phyloP scores from a whole-genome alignment of 495 filamentous ascomycete species.

The Penicillium bialowiezense region DNA sequence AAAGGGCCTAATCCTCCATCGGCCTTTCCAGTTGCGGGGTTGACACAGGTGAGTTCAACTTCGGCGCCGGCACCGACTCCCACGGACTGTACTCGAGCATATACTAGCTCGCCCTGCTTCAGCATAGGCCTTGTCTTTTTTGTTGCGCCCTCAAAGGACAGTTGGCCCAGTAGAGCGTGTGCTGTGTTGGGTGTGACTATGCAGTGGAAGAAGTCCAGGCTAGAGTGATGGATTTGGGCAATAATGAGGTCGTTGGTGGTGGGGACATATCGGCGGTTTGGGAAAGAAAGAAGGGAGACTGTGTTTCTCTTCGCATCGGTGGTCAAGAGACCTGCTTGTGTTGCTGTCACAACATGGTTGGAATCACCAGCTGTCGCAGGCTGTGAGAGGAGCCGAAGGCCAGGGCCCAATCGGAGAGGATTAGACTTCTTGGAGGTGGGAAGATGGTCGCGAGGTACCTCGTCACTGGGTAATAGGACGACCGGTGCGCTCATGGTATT shows the following conservation, averaged over 20 bases:
- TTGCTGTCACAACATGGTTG: constrained; percentile 59
- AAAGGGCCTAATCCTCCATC: constrained; percentile 88
- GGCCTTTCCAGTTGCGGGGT: constrained; percentile 78
- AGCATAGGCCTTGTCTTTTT: constrained; percentile 88
- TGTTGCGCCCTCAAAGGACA: constrained; percentile 86
- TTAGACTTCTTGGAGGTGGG: constrained; percentile 61
- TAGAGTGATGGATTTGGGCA: constrained; percentile 73
- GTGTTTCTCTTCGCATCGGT: constrained; percentile 72
- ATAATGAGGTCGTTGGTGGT: constrained; percentile 77
- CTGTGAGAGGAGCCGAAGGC: constrained; percentile 55
- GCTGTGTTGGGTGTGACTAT: constrained; percentile 66
- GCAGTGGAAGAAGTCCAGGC: constrained; percentile 73
- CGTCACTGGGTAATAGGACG: constrained; percentile 76
- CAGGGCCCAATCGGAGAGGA: constrained; percentile 80
- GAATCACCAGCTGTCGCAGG: constrained; percentile 17
- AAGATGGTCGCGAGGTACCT: constrained; percentile 56
- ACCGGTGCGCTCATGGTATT: constrained; percentile 43
- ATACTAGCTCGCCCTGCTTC: constrained; percentile 70
- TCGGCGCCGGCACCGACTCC: constrained; percentile 76
- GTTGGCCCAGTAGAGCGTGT: constrained; percentile 73
- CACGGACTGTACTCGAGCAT: constrained; percentile 70
- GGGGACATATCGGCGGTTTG: constrained; percentile 70
- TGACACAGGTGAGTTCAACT: constrained; percentile 85
- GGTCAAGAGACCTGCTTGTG: constrained; percentile 74
- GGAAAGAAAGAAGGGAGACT: constrained; percentile 35